These are phyloP conservation scores for Pyrenochaeta sp. DNA, from an alignment of 2,329 filamentous ascomycete genomes.

Conservation along the genomic window DNA sequence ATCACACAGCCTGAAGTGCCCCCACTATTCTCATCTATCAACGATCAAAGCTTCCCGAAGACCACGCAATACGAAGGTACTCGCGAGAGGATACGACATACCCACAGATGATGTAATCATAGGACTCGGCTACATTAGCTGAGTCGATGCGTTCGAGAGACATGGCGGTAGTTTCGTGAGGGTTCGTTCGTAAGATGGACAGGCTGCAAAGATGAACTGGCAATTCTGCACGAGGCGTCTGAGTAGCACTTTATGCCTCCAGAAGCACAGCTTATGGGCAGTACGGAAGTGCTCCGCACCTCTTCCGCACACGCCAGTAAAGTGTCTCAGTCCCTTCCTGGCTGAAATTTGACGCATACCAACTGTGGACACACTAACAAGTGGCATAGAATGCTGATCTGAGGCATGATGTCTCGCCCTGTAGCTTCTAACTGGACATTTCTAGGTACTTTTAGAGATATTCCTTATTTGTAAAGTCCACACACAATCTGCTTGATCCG, in stretches of 20 bases:
- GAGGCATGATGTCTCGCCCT: too few relatives aligned
- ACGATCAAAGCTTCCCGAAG: neutral
- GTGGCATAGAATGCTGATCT: too few relatives aligned
- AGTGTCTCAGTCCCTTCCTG: neutral
- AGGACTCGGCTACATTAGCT: slow-evolving; percentile 22
- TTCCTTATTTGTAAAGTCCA: neutral
- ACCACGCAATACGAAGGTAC: too few relatives aligned
- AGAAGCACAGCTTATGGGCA: neutral
- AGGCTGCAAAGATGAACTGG: neutral
- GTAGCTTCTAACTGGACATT: too few relatives aligned
- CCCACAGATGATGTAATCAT: slow-evolving; percentile 40
- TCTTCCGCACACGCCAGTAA: neutral
- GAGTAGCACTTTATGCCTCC: neutral
- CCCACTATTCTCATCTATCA: slow-evolving; percentile 38
- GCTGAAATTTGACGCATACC: too few relatives aligned
- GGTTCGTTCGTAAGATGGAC: too few relatives aligned
- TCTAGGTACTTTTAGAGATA: neutral
- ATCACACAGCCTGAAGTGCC: slow-evolving; percentile 60
- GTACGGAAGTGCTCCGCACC: neutral
- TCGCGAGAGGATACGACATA: slow-evolving; percentile 1
- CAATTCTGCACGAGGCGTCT: neutral
- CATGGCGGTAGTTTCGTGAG: too few relatives aligned
- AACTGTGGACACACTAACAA: too few relatives aligned
- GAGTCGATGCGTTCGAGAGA: slow-evolving; percentile 26
- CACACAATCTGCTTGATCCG: neutral